Percentiles rank a stretch among this genome's conserved stretches.
Evolutionary conservation across 2,329 filamentous ascomycete genomes (phyloP).

Genomic region (Fusarium sp.): DNA sequence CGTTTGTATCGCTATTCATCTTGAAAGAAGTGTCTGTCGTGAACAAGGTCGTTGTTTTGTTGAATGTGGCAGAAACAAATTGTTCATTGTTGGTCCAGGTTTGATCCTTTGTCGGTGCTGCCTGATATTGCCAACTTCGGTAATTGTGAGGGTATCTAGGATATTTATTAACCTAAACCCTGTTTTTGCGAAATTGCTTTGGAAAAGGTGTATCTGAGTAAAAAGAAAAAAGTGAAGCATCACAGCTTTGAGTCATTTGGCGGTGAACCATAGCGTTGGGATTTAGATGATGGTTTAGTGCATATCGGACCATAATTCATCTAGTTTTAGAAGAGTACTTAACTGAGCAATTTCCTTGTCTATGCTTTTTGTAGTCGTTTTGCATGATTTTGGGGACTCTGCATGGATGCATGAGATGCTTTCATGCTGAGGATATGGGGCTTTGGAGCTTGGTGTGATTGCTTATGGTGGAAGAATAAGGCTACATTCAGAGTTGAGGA

Average conservation of each 20-base stretch:
- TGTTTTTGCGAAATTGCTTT: not conserved
- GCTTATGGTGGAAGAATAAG: not conserved
- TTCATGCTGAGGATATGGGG: not conserved
- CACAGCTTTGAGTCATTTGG: not conserved
- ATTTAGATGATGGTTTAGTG: not conserved
- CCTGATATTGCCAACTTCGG: slow-evolving; percentile 6
- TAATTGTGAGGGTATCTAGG: not conserved
- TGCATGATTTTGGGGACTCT: not conserved
- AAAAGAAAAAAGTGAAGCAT: not conserved
- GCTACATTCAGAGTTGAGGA: not conserved
- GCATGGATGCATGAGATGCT: not conserved
- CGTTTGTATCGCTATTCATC: not conserved
- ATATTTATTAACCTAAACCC: not conserved
- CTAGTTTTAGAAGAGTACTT: too few species aligned
- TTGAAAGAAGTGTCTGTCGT: not conserved
- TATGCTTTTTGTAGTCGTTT: not conserved
- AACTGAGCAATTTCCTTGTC: not conserved
- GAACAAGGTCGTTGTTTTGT: not conserved
- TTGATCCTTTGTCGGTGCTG: too few species aligned
- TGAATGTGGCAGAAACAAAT: not conserved
- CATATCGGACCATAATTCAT: not conserved
- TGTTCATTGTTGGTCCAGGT: not conserved
- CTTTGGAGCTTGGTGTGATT: too few species aligned
- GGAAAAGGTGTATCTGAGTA: not conserved
- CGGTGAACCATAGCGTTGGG: not conserved